These are phyloP conservation scores for Cornus suecica DNA, from an alignment of 148 eudicot genomes.

Conservation along the genomic window DNA sequence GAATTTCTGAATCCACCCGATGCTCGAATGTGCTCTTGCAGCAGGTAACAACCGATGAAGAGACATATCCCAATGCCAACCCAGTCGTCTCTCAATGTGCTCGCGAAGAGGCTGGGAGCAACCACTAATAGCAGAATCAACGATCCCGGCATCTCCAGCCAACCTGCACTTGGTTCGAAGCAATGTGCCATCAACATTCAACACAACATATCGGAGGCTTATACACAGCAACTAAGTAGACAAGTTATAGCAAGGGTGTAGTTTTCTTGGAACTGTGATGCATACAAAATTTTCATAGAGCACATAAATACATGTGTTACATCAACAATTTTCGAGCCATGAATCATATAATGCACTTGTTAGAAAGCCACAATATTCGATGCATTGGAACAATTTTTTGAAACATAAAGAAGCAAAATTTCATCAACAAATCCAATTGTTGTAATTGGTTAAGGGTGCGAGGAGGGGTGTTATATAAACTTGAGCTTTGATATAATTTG, in stretches of 20 bases:
- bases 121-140: slow-evolving; percentile 76
- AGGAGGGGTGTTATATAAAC: no score
- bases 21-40: slow-evolving; percentile 85
- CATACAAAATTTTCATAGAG: not conserved
- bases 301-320: not conserved
- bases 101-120: slow-evolving; percentile 60
- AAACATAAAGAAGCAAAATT: not conserved
- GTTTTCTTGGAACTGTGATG: not conserved
- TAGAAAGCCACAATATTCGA: not conserved
- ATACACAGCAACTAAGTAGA: not conserved
- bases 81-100: slow-evolving; percentile 53
- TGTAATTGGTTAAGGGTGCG: no score
- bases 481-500: no score
- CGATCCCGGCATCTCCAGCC: slow-evolving; percentile 75
- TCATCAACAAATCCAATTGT: not conserved
- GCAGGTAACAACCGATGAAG: slow-evolving; percentile 68
- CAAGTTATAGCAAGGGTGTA: not conserved
- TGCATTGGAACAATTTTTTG: no score
- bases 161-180: slow-evolving; percentile 36
- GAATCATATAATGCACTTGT: no score
- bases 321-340: no score
- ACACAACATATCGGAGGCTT: not conserved
- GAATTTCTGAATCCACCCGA: slow-evolving; percentile 81
- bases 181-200: not conserved
- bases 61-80: slow-evolving; percentile 52